Conservation (phyloP, 2,329 filamentous ascomycete species). For the Alternaria sp. region DNA sequence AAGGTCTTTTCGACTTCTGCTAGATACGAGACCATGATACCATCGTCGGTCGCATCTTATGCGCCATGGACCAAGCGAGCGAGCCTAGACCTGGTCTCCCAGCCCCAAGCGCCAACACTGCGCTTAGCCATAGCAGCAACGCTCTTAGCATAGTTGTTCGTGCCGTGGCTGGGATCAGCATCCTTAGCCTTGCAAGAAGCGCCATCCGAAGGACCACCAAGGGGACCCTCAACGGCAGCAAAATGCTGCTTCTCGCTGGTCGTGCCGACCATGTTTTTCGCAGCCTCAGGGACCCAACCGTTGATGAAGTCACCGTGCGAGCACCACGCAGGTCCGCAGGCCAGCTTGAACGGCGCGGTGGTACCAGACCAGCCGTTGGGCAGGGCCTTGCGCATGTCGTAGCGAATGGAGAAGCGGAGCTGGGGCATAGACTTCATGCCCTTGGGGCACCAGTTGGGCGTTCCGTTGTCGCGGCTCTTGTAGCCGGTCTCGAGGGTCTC, state of each 20-base stretch:
- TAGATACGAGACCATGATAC: background rate
- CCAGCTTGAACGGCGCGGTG: slow-evolving; percentile 52
- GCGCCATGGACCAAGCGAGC: slow-evolving; percentile 7
- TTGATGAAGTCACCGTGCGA: slow-evolving; percentile 59
- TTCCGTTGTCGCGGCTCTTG: slow-evolving; percentile 36
- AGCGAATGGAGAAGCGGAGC: slow-evolving; percentile 57
- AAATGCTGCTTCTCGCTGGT: slow-evolving; percentile 48
- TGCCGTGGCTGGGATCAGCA: slow-evolving; percentile 51
- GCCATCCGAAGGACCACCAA: slow-evolving; percentile 40
- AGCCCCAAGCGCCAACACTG: slow-evolving; percentile 20
- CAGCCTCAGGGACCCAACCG: slow-evolving; percentile 53
- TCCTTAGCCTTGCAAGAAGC: slow-evolving; percentile 48
- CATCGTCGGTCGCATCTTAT: background rate
- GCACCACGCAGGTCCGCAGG: slow-evolving; percentile 51
- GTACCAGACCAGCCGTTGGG: slow-evolving; percentile 55
- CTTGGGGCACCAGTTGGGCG: slow-evolving; percentile 49
- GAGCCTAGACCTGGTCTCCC: slow-evolving; percentile 23
- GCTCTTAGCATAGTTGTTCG: slow-evolving; percentile 51
- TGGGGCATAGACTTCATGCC: slow-evolving; percentile 57
- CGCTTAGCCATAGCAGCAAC: slow-evolving; percentile 34
- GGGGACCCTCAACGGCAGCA: slow-evolving; percentile 42
- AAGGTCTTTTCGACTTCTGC: background rate
- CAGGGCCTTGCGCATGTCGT: slow-evolving; percentile 53
- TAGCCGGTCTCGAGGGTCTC: slow-evolving; percentile 45
- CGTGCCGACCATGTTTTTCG: slow-evolving; percentile 51